Evolutionary conservation across 352 stramenopile genomes (phyloP), one percentile per base, ranked within the genome.

Genomic region (Globisporangium okanoganense): DNA sequence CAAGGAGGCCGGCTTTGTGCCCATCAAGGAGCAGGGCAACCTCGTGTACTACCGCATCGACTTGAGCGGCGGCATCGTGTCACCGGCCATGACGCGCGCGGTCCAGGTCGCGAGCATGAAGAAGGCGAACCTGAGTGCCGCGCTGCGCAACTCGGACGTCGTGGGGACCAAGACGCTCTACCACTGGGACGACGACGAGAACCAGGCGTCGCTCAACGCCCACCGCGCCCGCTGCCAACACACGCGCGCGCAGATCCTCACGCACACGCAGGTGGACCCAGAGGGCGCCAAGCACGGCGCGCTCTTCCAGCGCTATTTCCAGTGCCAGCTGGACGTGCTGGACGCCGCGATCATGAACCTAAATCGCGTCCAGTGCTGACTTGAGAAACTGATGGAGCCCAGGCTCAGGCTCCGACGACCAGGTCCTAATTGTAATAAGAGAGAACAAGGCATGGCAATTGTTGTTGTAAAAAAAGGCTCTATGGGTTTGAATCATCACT

Each of bases 71-170:
- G 68, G 50, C 25, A 61, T 76, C 27, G 53, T 59, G 1, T 67
- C 65, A 6, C 57, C 62, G 0, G 70, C 68, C 3, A 65, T 73
- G 56, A 65, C 68, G 35, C 65, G 73, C n/a, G 71, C 60, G 1
- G 36, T 82, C 2, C 73, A 82, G 49, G 29, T 77, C 18, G 58
- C 59, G 24, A 64, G 25, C 49, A 70, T 79, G 62, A 52, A 64
- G n/a, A 82, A 82, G 44, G 56, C 65, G 4, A 72, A 62, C 52
- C 45, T 82, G 5, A 71, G 56, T 1, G 64, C 66, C 14, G 70
- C 73, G 3, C 58, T 82, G 4, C 59, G 73, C 33, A 65, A 47
- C 25, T 56, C 65, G 1, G 48, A 48, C 6, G 56, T 65, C 2
- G 50, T 80, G n/a, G 64, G 64, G 25, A 61, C 41, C 27, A 62